Conservation (phyloP, 495 filamentous ascomycete genomes). For the Rusavskia elegans region DNA sequence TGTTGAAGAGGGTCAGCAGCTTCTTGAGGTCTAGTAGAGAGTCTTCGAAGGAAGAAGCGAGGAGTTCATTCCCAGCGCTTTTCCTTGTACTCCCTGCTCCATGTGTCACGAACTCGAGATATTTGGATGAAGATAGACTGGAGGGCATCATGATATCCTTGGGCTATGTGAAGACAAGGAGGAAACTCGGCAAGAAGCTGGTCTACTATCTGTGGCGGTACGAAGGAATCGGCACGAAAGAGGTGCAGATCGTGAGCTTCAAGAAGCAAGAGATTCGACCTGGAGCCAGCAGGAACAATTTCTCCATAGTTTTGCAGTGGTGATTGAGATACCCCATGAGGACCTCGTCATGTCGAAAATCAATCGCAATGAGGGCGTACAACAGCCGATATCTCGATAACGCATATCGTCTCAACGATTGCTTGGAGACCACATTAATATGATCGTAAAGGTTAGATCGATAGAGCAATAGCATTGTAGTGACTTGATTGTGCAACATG, state of each 20-base stretch:
- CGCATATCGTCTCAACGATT: too few species aligned
- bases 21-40: conserved; percentile 34
- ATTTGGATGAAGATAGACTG: conserved; percentile 61
- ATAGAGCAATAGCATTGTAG: too few species aligned
- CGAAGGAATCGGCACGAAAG: conserved; percentile 8
- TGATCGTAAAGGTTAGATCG: too few species aligned
- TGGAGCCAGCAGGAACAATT: conserved; percentile 71
- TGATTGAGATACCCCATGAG: background rate
- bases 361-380: too few species aligned
- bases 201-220: conserved; percentile 76
- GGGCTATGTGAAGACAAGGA: conserved; percentile 48
- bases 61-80: conserved; percentile 42
- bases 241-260: conserved; percentile 22
- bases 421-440: too few species aligned
- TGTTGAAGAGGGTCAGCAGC: conserved; percentile 60
- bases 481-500: too few species aligned
- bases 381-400: too few species aligned
- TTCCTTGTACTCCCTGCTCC: conserved; percentile 84
- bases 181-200: conserved; percentile 66
- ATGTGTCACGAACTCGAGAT: conserved; percentile 84
- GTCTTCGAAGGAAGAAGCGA: background rate
- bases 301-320: conserved; percentile 51
- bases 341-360: background rate
- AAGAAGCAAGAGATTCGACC: conserved; percentile 61
- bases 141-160: conserved; percentile 57